Percentiles rank a stretch among this genome's conserved stretches.
Evolutionary conservation across 2,329 filamentous ascomycete genomes (phyloP).

Genomic region (Epichloe sylvatica): DNA sequence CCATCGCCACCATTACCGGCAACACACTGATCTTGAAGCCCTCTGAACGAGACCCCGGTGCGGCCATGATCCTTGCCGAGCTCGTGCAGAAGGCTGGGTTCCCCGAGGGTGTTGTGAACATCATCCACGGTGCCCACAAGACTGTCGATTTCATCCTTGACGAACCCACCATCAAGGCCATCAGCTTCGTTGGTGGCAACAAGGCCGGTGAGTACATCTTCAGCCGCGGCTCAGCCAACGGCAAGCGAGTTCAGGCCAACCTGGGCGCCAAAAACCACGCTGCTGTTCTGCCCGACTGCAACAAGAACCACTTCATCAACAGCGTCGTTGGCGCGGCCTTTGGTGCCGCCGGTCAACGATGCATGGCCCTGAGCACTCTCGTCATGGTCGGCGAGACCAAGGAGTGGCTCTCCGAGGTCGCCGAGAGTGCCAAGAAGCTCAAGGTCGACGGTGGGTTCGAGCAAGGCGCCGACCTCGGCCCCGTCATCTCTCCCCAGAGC

Average conservation of each 20-base stretch:
- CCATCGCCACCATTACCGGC: constrained; percentile 68
- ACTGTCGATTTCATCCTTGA: constrained; percentile 81
- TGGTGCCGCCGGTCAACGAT: constrained; percentile 71
- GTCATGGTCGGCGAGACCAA: constrained; percentile 78
- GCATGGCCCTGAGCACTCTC: constrained; percentile 73
- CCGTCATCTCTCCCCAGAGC: constrained; percentile 67
- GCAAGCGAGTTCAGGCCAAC: constrained; percentile 81
- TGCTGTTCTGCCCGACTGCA: constrained; percentile 69
- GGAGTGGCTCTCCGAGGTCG: constrained; percentile 66
- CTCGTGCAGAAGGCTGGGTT: constrained; percentile 69
- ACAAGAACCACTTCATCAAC: constrained; percentile 82
- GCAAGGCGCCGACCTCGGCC: constrained; percentile 63
- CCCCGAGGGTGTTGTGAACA: constrained; percentile 67
- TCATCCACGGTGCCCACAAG: constrained; percentile 67
- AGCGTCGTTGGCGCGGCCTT: constrained; percentile 74
- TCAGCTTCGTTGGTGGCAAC: constrained; percentile 78
- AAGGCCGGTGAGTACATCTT: constrained; percentile 84
- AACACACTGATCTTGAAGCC: constrained; percentile 80
- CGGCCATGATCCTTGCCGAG: constrained; percentile 74
- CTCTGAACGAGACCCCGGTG: constrained; percentile 72
- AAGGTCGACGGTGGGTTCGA: constrained; percentile 73
- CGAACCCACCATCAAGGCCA: constrained; percentile 70
- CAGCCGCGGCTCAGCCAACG: constrained; percentile 62
- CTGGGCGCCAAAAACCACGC: constrained; percentile 82
- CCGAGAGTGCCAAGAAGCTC: constrained; percentile 58